These are phyloP conservation scores for Trypanosoma caninum DNA, from an alignment of 208 protist genomes.

Conservation along the genomic window DNA sequence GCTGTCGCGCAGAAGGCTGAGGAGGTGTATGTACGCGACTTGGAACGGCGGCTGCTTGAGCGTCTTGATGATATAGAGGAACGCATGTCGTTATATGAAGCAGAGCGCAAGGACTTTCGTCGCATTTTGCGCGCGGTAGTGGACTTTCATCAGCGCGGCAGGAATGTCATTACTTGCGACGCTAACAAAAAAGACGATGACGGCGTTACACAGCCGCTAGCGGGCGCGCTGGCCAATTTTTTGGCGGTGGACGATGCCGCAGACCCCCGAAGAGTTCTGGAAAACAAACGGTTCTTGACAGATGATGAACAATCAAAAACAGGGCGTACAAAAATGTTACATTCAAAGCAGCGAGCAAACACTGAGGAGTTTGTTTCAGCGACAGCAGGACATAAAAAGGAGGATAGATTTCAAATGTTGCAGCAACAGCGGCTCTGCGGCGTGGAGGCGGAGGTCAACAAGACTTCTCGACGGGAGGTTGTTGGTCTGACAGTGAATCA, in stretches of 20 bases:
- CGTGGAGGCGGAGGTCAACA: background rate
- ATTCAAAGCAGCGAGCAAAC: background rate
- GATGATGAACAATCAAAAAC: background rate
- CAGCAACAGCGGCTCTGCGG: background rate
- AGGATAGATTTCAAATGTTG: background rate
- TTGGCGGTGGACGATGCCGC: conserved; percentile 3
- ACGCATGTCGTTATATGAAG: conserved; percentile 67
- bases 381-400: conserved; percentile 2
- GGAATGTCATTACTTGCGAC: background rate
- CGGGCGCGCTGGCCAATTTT: background rate
- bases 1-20: conserved; percentile 53
- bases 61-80: conserved; percentile 70
- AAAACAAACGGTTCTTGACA: background rate
- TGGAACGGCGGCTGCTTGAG: conserved; percentile 48
- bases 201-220: background rate
- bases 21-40: conserved; percentile 39
- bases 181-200: background rate
- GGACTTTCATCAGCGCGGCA: conserved; percentile 22
- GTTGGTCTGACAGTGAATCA: conserved; percentile 60
- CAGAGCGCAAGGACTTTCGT: conserved; percentile 70
- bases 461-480: conserved; percentile 1
- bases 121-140: conserved; percentile 40
- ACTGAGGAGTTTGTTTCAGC: background rate
- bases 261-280: conserved; percentile 15
- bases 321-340: background rate